Conservation (phyloP, 495 filamentous ascomycete genomes). For the Lasiosphaeriaceae sp. region DNA sequence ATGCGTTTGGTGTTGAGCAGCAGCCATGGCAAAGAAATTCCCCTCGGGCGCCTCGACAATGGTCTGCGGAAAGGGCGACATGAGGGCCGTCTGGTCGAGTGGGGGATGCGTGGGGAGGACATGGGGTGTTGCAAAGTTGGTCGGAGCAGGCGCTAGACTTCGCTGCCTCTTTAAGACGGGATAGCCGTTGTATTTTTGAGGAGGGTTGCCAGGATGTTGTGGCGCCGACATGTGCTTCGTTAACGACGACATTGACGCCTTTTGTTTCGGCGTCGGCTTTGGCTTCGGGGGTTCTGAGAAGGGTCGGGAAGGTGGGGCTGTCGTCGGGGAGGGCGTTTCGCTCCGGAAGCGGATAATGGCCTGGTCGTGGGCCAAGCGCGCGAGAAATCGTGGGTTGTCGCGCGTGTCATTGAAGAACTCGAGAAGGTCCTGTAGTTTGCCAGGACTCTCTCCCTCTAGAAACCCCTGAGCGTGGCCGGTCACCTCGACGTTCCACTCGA, state of each 20-base stretch:
- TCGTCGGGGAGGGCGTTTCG: constrained; percentile 7
- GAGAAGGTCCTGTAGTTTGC: constrained; percentile 47
- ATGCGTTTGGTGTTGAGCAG: neutral
- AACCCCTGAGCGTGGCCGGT: constrained; percentile 48
- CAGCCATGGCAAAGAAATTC: constrained; percentile 1
- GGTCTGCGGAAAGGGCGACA: constrained; percentile 11
- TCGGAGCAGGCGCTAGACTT: constrained; percentile 9
- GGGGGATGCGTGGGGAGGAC: constrained; percentile 9
- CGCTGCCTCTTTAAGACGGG: constrained; percentile 17
- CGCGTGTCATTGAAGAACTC: constrained; percentile 44
- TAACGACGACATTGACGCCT: constrained; percentile 2
- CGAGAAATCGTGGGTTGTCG: constrained; percentile 38
- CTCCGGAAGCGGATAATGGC: constrained; percentile 37
- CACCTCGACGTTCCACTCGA: constrained; percentile 41
- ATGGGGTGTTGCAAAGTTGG: constrained; percentile 3
- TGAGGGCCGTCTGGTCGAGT: constrained; percentile 4
- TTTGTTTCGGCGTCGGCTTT: constrained; percentile 11
- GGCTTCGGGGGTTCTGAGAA: constrained; percentile 24
- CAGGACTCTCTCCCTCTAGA: constrained; percentile 43
- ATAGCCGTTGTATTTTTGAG: neutral
- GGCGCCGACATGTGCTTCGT: constrained; percentile 2
- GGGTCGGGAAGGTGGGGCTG: constrained; percentile 10
- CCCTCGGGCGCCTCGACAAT: constrained; percentile 7
- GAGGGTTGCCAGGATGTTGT: neutral
- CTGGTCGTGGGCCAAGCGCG: constrained; percentile 38